phyloP scores from a whole-genome alignment of 257 asterid genomes.

The Scutellaria minor region DNA sequence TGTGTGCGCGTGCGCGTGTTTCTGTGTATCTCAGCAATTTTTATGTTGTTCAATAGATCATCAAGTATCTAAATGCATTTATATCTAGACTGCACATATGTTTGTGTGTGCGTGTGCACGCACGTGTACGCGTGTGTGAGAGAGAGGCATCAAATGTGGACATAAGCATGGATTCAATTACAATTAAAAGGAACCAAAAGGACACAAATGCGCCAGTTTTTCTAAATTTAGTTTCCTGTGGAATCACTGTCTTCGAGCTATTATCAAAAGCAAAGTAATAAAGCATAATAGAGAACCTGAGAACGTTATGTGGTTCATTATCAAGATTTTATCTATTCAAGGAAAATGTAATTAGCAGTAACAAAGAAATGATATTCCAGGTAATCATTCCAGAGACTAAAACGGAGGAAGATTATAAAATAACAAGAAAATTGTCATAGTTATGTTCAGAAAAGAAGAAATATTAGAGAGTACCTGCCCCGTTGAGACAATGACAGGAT shows the following conservation, averaged over 20 bases:
- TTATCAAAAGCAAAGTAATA: not conserved
- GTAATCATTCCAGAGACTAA: too few relatives aligned
- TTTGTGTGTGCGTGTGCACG: too few relatives aligned
- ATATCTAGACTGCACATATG: not conserved
- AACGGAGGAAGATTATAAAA: constrained; percentile 12
- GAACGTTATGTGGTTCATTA: not conserved
- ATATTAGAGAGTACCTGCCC: constrained; percentile 74
- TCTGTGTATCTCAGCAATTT: constrained; percentile 14
- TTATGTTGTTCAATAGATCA: not conserved
- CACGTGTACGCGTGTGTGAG: not conserved
- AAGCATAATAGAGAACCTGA: constrained; percentile 6
- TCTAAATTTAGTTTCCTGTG: constrained; percentile 3
- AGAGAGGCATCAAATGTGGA: constrained; percentile 3
- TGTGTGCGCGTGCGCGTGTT: not conserved
- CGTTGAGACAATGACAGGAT: constrained; percentile 97
- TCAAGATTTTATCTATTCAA: constrained; percentile 19
- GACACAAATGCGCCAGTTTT: not conserved
- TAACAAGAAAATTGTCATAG: constrained; percentile 28
- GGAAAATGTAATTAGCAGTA: not conserved
- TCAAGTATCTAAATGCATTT: constrained; percentile 19
- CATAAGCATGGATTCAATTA: not conserved
- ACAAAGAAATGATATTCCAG: too few relatives aligned
- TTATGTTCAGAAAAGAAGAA: constrained; percentile 22
- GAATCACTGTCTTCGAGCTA: constrained; percentile 11
- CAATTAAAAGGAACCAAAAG: not conserved